These are phyloP conservation scores for Trichophyton simii DNA, from an alignment of 2,329 filamentous ascomycete genomes.

Conservation along the genomic window DNA sequence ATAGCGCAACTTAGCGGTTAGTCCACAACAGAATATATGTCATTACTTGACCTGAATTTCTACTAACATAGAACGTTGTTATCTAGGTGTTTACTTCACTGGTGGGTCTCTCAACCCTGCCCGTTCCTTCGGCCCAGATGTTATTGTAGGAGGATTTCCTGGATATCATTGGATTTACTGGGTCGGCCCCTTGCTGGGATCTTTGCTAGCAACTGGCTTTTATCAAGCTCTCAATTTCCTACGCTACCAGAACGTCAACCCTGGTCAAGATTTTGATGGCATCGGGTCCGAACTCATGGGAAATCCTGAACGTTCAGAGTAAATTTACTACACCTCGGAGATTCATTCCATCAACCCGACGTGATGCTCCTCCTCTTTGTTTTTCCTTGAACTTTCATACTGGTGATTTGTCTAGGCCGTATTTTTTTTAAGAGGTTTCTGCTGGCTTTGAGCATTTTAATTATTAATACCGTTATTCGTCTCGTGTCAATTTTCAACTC, in stretches of 20 bases:
- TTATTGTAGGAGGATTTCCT: conserved; percentile 34
- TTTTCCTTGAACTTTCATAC: no score
- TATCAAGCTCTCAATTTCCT: conserved; percentile 37
- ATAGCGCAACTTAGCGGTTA: conserved; percentile 42
- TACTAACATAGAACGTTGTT: not conserved
- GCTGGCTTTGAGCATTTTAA: no score
- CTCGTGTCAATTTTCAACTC: no score
- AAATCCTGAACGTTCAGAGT: not conserved
- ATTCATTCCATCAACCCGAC: no score
- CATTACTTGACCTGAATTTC: not conserved
- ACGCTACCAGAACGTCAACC: conserved; percentile 34
- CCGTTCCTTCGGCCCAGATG: conserved; percentile 37
- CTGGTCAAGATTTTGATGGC: conserved; percentile 46
- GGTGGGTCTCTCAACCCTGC: conserved; percentile 39
- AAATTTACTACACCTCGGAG: not conserved
- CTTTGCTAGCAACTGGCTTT: conserved; percentile 38
- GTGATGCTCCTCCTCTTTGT: no score
- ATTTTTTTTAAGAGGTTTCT: no score
- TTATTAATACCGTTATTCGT: no score
- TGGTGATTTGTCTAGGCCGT: no score
- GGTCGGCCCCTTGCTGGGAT: conserved; percentile 36
- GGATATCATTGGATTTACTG: conserved; percentile 42
- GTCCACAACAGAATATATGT: not conserved
- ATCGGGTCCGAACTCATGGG: conserved; percentile 2
- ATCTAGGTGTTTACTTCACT: conserved; percentile 35